These are phyloP conservation scores for Mucor saturninus DNA, from an alignment of 371 early-diverging fungal species.

Conservation along the genomic window DNA sequence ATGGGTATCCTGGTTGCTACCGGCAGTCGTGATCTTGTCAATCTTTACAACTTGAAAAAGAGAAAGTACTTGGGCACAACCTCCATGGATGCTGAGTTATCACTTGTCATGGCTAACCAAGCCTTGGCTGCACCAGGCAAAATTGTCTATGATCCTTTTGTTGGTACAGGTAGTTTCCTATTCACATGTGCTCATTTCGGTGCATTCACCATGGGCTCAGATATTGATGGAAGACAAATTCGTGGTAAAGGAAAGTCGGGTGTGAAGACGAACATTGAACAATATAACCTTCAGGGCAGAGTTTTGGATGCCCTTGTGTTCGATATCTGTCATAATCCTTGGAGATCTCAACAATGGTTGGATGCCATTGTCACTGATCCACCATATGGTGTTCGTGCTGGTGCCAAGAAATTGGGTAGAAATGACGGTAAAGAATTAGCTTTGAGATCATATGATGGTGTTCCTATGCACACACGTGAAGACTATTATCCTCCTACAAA, in stretches of 20 bases:
- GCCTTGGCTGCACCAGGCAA: conserved; percentile 80
- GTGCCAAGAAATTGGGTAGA: conserved; percentile 90
- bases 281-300: conserved; percentile 76
- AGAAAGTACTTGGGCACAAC: conserved; percentile 94
- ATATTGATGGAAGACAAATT: conserved; percentile 97
- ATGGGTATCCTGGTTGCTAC: conserved; percentile 73
- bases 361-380: conserved; percentile 88
- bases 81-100: conserved; percentile 97
- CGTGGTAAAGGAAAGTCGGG: conserved; percentile 78
- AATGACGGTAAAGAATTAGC: conserved; percentile 63
- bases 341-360: conserved; percentile 72
- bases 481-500: conserved; percentile 90
- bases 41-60: conserved; percentile 89
- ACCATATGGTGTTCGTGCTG: conserved; percentile 98
- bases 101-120: conserved; percentile 95
- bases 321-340: conserved; percentile 91
- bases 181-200: conserved; percentile 94
- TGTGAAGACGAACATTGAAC: conserved; percentile 75
- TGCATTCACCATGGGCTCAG: conserved; percentile 89
- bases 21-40: conserved; percentile 77
- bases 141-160: conserved; percentile 96
- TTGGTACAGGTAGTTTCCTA: conserved; percentile 94
- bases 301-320: conserved; percentile 85
- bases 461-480: conserved; percentile 61
- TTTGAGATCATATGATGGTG: conserved; percentile 65